Conservation (phyloP, 225 moss, liverwort and hornwort genomes). For the Marchantia paleacea region DNA sequence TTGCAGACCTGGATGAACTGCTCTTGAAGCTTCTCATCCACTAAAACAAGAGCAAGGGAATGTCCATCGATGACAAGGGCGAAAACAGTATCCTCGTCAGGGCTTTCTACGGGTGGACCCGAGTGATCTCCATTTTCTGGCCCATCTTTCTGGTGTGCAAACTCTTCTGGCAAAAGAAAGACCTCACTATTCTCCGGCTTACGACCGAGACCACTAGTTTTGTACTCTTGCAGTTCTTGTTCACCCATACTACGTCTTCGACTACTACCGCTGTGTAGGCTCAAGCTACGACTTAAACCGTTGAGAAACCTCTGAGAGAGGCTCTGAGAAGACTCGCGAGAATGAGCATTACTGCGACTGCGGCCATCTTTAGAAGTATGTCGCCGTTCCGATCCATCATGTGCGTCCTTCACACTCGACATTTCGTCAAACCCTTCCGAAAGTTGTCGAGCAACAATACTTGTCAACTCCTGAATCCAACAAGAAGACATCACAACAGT, state of each 20-base stretch:
- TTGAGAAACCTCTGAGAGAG: conserved; percentile 16
- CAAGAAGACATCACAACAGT: neutral
- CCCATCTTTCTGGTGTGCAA: neutral
- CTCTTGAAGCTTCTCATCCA: conserved; percentile 59
- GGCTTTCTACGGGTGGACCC: neutral
- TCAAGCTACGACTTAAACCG: conserved; percentile 24
- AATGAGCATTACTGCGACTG: neutral
- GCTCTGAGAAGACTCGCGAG: conserved; percentile 16
- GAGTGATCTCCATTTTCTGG: neutral
- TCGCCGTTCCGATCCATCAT: neutral
- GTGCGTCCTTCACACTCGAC: conserved; percentile 13
- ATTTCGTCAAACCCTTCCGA: conserved; percentile 32
- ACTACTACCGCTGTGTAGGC: conserved; percentile 7
- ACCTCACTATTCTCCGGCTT: conserved; percentile 26
- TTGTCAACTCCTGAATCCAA: conserved; percentile 31
- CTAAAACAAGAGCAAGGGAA: conserved; percentile 71
- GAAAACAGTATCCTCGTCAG: conserved; percentile 32
- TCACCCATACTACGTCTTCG: conserved; percentile 15
- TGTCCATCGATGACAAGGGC: conserved; percentile 89
- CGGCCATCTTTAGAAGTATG: neutral
- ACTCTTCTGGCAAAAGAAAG: conserved; percentile 14
- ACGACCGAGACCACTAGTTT: conserved; percentile 1
- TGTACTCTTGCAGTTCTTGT: conserved; percentile 36
- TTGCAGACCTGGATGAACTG: conserved; percentile 74
- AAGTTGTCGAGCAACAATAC: conserved; percentile 38